phyloP scores from a whole-genome alignment of 108 stramenopile genomes.

The Phaeodactylum tricornutum region DNA sequence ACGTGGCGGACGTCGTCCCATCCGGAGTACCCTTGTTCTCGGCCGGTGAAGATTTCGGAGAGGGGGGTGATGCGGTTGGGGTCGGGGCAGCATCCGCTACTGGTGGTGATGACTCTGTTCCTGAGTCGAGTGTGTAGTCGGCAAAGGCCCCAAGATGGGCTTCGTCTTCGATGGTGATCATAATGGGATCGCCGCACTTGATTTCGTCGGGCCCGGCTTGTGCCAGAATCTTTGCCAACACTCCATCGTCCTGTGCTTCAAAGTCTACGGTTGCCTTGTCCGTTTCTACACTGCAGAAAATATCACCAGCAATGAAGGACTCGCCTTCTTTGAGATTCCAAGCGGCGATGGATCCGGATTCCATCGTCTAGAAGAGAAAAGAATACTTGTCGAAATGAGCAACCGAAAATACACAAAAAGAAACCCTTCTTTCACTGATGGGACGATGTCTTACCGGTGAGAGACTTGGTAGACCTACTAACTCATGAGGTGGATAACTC shows the following conservation, averaged over 20 bases:
- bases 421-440: neutral
- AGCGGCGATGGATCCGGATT: constrained; percentile 72
- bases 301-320: constrained; percentile 77
- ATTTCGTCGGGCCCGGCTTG: constrained; percentile 69
- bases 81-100: constrained; percentile 12
- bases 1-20: constrained; percentile 13
- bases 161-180: constrained; percentile 79
- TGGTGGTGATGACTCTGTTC: constrained; percentile 21
- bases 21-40: constrained; percentile 18
- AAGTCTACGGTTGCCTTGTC: constrained; percentile 98
- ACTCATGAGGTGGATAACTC: constrained; percentile 72
- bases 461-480: constrained; percentile 90
- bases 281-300: constrained; percentile 92
- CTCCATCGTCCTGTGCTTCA: constrained; percentile 96
- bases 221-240: constrained; percentile 90
- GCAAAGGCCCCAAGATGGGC: constrained; percentile 81
- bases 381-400: neutral
- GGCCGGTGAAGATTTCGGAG: constrained; percentile 25
- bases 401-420: neutral
- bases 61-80: constrained; percentile 19
- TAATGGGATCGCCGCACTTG: constrained; percentile 77
- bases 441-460: constrained; percentile 60
- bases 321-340: constrained; percentile 86
- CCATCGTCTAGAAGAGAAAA: constrained; percentile 63
- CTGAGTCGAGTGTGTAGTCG: constrained; percentile 55